Base-by-base conservation (phyloP, 2,329 filamentous ascomycete species). In the Neopestalotiopsis sp. region DNA sequence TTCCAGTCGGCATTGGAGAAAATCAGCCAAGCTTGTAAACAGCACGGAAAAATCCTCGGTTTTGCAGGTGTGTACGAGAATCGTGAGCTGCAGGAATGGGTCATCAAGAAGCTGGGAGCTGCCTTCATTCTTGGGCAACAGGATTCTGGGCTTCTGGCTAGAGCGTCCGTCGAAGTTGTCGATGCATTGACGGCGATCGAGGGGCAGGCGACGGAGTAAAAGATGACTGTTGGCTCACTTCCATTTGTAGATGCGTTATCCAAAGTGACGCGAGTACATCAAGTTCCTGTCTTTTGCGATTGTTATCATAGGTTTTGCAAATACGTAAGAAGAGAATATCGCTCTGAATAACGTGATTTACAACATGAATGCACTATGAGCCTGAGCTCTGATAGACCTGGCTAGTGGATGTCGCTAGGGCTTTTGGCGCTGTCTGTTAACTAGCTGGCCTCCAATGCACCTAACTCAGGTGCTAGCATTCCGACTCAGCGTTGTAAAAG, bases 41-140 rank as follows among this genome's bases (percentile, higher is more conserved):
- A 34, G 38, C 64, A 66, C 28, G 64, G 64, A 6, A 53, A 57
- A 7, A 28, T 49, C 10, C n/a, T 66, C n/a, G 64, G 64, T 12
- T 32, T 66, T 17, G 64, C 34, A 4, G 64, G 64, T 5, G 9
- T 66, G 5, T 49, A 61, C 17, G 57, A 61, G 12, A 82, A 74
- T 83, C 84, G 13, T 1, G 57, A 30, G 57, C 57, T 61, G 6
- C 57, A 32, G 10, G 57, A 30, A 14, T 61, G 57, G 57, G 24
- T 20, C 12, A 61, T 61, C 20, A 28, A 38, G 28, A 61, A 30
- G 57, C 57, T 61, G 3, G 57, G 24, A 4, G 57, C 32, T 6
- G 17, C 6, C 5, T 61, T 32, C 57, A 30, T 61, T 14, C 57
- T 61, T 10, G 57, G 28, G 30, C 57, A 61, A 9, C 57, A 61